These are phyloP conservation scores for Apiotrichum veenhuisii DNA, from an alignment of 1,284 basidiomycete species.

Conservation along the genomic window DNA sequence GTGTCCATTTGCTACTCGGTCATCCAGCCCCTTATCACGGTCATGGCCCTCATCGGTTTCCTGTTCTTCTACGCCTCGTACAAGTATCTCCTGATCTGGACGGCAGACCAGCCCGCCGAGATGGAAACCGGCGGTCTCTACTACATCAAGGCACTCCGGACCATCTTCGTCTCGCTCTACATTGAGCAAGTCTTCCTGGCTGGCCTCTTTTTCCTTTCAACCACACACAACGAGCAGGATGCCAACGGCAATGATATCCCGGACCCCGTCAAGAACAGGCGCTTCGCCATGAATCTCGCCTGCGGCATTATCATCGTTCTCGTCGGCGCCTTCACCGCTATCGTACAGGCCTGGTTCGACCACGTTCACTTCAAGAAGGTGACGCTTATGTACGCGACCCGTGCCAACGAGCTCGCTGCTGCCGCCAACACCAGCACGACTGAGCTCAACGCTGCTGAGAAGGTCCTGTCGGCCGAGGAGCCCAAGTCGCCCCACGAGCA, in stretches of 20 bases:
- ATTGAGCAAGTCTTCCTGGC: conserved; percentile 45
- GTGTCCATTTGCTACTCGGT: conserved; percentile 49
- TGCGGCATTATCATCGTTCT: conserved; percentile 47
- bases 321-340: conserved; percentile 34
- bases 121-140: conserved; percentile 49
- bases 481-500: conserved; percentile 22
- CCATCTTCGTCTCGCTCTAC: conserved; percentile 48
- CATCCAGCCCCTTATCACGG: conserved; percentile 48
- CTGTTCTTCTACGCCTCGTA: conserved; percentile 44
- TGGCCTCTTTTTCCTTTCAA: conserved; percentile 47
- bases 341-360: conserved; percentile 46
- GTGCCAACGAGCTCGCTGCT: not conserved
- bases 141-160: conserved; percentile 49
- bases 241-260: not conserved
- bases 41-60: conserved; percentile 41
- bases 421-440: conserved; percentile 16
- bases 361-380: conserved; percentile 40
- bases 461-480: conserved; percentile 21
- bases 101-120: conserved; percentile 44
- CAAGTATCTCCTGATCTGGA: conserved; percentile 50
- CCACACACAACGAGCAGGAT: conserved; percentile 27
- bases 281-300: conserved; percentile 38
- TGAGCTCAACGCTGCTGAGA: conserved; percentile 22
- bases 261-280: not conserved
- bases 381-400: conserved; percentile 28